A percentile compares a stretch with the other conserved stretches of the same genome.
Conservation (phyloP, 169 alveolate species). For the Plasmodium coatneyi region DNA sequence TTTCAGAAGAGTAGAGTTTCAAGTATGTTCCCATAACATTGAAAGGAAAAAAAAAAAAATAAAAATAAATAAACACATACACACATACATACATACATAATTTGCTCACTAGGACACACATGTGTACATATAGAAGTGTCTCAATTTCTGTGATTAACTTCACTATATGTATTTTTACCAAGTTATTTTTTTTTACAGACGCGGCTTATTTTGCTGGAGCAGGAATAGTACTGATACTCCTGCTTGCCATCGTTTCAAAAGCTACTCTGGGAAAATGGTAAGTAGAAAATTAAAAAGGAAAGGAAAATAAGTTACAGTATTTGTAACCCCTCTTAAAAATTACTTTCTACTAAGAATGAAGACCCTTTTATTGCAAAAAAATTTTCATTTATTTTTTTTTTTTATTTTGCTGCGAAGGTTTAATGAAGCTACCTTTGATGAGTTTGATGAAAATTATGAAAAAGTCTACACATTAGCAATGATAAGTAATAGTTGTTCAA, state of each 20-base stretch:
- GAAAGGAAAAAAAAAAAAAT: not conserved
- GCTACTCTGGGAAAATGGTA: slow-evolving; percentile 25
- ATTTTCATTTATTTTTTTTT: not conserved
- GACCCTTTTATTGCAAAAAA: not conserved
- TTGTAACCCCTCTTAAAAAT: not conserved
- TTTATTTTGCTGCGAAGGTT: slow-evolving; percentile 10
- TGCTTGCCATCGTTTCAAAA: slow-evolving; percentile 66
- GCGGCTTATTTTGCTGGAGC: slow-evolving; percentile 75
- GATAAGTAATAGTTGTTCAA: slow-evolving; percentile 47
- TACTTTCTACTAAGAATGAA: not conserved
- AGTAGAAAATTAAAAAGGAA: not conserved
- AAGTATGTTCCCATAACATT: slow-evolving; percentile 42
- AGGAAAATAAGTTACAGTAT: not conserved
- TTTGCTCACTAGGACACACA: not conserved
- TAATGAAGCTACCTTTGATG: slow-evolving; percentile 64
- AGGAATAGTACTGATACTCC: slow-evolving; percentile 61
- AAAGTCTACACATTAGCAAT: slow-evolving; percentile 63
- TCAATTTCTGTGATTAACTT: not conserved
- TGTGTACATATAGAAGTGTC: not conserved
- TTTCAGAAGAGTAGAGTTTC: slow-evolving; percentile 22
- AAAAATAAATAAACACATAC: not conserved
- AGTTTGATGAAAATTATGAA: slow-evolving; percentile 46
- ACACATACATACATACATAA: not conserved
- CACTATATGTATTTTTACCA: slow-evolving; percentile 37
- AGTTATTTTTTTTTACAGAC: slow-evolving; percentile 71